Base-by-base conservation (phyloP, 2,329 filamentous ascomycete genomes). In the Zasmidium citrigriseum region DNA sequence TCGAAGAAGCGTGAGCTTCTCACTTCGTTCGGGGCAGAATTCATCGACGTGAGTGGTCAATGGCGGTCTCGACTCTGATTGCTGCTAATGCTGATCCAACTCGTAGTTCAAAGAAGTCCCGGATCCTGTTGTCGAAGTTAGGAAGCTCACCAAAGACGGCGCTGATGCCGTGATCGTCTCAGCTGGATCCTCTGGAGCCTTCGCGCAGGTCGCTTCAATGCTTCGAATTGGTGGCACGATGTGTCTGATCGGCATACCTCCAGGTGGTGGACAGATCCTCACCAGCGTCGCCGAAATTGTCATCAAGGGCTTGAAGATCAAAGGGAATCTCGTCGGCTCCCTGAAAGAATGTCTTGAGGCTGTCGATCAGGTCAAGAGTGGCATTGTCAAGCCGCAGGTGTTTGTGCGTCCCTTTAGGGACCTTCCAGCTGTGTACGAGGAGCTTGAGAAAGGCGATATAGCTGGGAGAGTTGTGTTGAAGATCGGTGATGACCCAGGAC, bases 341-440 rank as follows among this genome's bases (percentile, higher is more conserved):
- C 61, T 80, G 61, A 76, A 76, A 58, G 78, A 80, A 60, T 79
- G 77, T 46, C 70, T 79, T 65, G 78, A 79, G 58, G 78, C 77
- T 0, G 76, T 80, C 20, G 76, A 79, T 29, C 61, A 78, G 56
- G 77, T 79, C 1, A 66, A 74, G 38, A 68, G 67, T 2, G 77
- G 77, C 0, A 62, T 76, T 22, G 75, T 80, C 5, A 78, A 74
- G 51, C 77, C 77, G 23, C 73, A 72, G 46, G 69, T 79, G 23
- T 68, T 72, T 48, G 68, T 80, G 14, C 69, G 77, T n/a, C 66
- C 70, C 3, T 80, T 80, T 56, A 71, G 61, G 55, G 77, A 80
- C 34, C 60, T 80, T 58, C 70, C 73, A 16, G 64, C 69, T 47
- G 73, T 79, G 20, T 80, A 79, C 68, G 72, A 77, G 50, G 75